A percentile compares a stretch with the other conserved stretches of the same genome.
These are phyloP conservation scores for Fraxinus paxiana DNA, from an alignment of 305 asterid genomes.

Conservation along the genomic window DNA sequence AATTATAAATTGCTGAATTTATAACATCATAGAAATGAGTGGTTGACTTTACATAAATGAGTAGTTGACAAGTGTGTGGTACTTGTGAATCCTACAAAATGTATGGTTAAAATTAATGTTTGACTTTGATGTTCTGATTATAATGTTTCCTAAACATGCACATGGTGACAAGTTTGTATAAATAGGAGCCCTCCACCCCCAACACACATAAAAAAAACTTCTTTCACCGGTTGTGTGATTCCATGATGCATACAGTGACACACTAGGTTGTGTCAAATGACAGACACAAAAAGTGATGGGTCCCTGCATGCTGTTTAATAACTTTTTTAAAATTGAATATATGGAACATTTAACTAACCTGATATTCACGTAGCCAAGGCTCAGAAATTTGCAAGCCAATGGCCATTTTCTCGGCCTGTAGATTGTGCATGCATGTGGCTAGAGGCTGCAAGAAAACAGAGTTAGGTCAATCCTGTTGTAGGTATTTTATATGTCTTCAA, in stretches of 20 bases:
- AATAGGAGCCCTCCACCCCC: neutral
- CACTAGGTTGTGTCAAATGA: neutral
- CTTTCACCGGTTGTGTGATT: neutral
- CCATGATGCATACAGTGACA: neutral
- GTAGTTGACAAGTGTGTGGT: neutral
- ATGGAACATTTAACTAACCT: conserved; percentile 40
- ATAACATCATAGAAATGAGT: neutral
- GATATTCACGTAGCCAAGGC: conserved; percentile 91
- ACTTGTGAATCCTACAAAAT: neutral
- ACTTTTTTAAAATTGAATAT: neutral
- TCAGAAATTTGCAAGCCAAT: conserved; percentile 72
- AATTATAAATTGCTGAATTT: neutral
- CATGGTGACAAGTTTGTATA: neutral
- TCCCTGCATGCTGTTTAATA: neutral
- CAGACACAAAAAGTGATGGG: neutral
- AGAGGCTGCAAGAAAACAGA: conserved; percentile 66
- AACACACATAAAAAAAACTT: neutral
- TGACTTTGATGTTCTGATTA: neutral
- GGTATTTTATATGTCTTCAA: neutral
- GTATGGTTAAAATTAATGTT: neutral
- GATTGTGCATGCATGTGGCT: conserved; percentile 81
- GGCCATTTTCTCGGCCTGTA: conserved; percentile 81
- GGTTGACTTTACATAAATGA: neutral
- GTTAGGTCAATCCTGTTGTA: neutral
- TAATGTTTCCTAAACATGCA: neutral